Evolutionary conservation across 164 flowering plant genomes (phyloP).

Genomic region (Dillenia suffruticosa): DNA sequence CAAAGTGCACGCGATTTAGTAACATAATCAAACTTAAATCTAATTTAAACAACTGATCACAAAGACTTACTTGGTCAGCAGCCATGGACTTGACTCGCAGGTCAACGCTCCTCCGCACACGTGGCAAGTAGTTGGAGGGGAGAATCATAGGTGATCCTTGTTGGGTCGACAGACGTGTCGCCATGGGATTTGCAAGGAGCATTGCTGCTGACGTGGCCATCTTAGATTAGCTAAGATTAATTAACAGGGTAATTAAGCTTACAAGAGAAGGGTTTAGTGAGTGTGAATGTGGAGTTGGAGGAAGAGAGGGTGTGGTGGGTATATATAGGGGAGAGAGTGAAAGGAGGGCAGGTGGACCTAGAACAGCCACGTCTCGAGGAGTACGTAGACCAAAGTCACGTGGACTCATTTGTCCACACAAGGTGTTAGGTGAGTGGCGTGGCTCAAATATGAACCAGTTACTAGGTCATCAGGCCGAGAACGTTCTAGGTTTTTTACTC

Average conservation of each 20-base stretch:
- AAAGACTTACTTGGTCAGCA: constrained; percentile 10
- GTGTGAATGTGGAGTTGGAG: not conserved
- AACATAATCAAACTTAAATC: not conserved
- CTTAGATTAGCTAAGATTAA: not conserved
- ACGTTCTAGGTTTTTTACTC: not conserved
- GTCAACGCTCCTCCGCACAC: constrained; percentile 3
- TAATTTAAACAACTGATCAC: not conserved
- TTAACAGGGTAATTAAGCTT: not conserved
- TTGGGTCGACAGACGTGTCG: not conserved
- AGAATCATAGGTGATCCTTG: not conserved
- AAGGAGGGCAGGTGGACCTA: constrained; percentile 6
- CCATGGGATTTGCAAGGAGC: constrained; percentile 19
- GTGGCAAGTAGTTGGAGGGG: not conserved
- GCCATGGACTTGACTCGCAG: constrained; percentile 16
- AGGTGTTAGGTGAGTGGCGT: not conserved
- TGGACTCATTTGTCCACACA: constrained; percentile 7
- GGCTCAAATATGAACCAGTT: not conserved
- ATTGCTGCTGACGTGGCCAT: constrained; percentile 26
- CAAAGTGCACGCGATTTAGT: not conserved
- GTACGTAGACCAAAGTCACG: not conserved
- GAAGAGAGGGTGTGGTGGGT: not conserved
- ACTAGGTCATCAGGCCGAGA: constrained; percentile 3
- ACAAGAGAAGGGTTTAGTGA: too few relatives aligned
- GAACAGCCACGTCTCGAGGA: constrained; percentile 8
- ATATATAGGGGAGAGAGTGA: constrained; percentile 1